phyloP scores from a whole-genome alignment of 305 asterid genomes.

The Petunia hybrid region DNA sequence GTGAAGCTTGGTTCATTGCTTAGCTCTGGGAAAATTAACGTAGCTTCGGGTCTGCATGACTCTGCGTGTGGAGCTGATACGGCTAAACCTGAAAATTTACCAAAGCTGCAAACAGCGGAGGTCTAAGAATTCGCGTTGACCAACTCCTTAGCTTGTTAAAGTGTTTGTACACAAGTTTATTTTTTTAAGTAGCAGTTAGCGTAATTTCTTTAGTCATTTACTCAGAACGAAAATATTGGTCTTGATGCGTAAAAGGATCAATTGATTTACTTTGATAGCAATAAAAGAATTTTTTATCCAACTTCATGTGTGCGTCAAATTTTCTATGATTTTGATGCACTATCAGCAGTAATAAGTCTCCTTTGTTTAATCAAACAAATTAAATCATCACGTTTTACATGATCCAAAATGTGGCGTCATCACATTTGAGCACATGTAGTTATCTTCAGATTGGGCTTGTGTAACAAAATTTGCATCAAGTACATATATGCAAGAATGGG shows the following conservation, averaged over 20 bases:
- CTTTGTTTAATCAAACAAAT: not conserved
- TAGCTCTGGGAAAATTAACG: slow-evolving; percentile 21
- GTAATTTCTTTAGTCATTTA: not conserved
- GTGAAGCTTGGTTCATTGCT: slow-evolving; percentile 32
- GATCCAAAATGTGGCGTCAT: not conserved
- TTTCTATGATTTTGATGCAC: not conserved
- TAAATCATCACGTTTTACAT: not conserved
- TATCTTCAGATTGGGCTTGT: not conserved
- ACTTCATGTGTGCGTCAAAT: not conserved
- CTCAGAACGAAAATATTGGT: not conserved
- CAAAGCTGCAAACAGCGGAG: slow-evolving; percentile 16
- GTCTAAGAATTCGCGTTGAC: not conserved
- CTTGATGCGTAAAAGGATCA: not conserved
- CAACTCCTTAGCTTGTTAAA: not conserved
- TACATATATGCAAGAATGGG: too few species aligned
- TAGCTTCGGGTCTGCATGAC: slow-evolving; percentile 6
- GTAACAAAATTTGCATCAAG: not conserved
- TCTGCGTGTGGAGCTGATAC: not conserved
- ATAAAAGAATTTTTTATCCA: not conserved
- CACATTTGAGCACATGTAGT: not conserved
- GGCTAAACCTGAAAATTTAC: not conserved
- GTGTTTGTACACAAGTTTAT: slow-evolving; percentile 6
- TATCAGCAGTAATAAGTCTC: not conserved
- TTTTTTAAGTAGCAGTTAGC: not conserved
- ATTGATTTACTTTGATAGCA: not conserved